Conservation (phyloP, 2,329 filamentous ascomycete species). For the Talaromyces verruculosus region DNA sequence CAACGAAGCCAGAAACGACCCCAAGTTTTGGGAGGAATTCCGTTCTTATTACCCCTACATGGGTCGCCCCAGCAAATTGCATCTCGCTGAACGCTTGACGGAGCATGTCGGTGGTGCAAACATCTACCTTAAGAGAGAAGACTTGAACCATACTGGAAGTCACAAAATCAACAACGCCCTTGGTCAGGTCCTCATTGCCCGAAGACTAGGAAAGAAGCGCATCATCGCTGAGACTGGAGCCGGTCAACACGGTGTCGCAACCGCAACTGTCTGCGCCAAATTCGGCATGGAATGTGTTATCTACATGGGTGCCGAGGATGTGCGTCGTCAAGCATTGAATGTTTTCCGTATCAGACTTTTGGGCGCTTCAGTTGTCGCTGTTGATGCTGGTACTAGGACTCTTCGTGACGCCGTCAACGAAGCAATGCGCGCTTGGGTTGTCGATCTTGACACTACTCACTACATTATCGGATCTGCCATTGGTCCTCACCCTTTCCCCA, state of each 20-base stretch:
- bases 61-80: conserved; percentile 87
- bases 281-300: conserved; percentile 98
- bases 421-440: conserved; percentile 90
- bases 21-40: conserved; percentile 95
- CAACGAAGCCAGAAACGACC: conserved; percentile 80
- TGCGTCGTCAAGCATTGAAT: conserved; percentile 91
- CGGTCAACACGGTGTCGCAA: conserved; percentile 96
- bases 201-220: conserved; percentile 84
- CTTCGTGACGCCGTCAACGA: conserved; percentile 92
- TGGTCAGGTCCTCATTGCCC: conserved; percentile 85
- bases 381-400: conserved; percentile 83
- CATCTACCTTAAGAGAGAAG: conserved; percentile 97
- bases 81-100: conserved; percentile 83
- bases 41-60: conserved; percentile 96
- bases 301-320: conserved; percentile 98
- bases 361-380: conserved; percentile 86
- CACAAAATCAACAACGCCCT: conserved; percentile 99
- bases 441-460: conserved; percentile 88
- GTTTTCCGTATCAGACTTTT: conserved; percentile 98
- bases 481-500: conserved; percentile 95
- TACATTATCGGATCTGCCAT: conserved; percentile 98
- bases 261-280: conserved; percentile 94
- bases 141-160: conserved; percentile 94
- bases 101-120: conserved; percentile 87
- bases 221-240: conserved; percentile 98